Evolutionary conservation across 2,329 filamentous ascomycete genomes (phyloP).

Genomic region (Neoarthrinium moseri): DNA sequence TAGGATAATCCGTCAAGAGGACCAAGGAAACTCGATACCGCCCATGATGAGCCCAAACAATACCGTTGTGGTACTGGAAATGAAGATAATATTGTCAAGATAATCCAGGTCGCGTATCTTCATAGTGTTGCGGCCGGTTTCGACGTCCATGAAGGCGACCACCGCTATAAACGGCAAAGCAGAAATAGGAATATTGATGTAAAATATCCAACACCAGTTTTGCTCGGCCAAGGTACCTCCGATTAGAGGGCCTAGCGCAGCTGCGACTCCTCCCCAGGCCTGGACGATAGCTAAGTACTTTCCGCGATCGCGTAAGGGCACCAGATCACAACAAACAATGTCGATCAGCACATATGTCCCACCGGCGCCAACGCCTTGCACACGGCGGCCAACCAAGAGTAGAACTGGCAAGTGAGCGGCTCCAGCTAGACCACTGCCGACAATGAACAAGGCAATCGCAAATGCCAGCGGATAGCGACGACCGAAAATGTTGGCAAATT

Average conservation of each 20-base stretch:
- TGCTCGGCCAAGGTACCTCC: conserved; percentile 14
- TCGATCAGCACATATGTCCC: conserved; percentile 36
- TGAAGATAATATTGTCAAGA: background rate
- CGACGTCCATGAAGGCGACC: background rate
- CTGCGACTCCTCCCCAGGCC: conserved; percentile 26
- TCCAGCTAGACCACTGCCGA: background rate
- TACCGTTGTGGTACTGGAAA: background rate
- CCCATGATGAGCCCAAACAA: background rate
- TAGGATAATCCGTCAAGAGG: background rate
- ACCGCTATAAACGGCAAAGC: background rate
- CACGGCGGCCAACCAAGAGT: conserved; percentile 35
- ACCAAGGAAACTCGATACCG: background rate
- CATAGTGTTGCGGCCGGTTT: background rate
- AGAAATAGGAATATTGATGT: background rate
- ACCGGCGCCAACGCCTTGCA: conserved; percentile 40
- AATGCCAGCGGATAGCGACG: background rate
- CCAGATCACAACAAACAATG: conserved; percentile 46
- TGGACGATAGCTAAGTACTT: conserved; percentile 33
- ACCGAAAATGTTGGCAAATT: background rate
- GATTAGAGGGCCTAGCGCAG: conserved; percentile 26
- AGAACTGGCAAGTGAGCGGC: conserved; percentile 17
- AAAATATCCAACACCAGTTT: conserved; percentile 2
- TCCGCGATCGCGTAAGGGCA: conserved; percentile 42
- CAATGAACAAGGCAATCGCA: background rate
- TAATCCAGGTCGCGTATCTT: background rate